Percentiles rank a stretch among this genome's conserved stretches.
These are phyloP conservation scores for Tuber brumale DNA, from an alignment of 495 filamentous ascomycete genomes.

Conservation along the genomic window DNA sequence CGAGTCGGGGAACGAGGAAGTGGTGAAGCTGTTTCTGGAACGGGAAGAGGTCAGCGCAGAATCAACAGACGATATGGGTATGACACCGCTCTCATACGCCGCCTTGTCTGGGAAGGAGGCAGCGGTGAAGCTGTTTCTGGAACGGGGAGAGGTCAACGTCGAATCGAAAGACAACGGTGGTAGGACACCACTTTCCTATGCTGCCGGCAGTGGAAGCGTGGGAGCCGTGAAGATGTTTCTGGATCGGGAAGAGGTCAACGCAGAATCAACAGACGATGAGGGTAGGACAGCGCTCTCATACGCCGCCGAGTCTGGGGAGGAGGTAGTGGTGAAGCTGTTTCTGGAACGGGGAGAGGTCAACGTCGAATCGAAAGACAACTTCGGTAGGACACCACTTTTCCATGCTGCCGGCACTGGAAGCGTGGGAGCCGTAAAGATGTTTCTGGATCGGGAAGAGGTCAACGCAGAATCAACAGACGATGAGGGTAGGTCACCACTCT, in stretches of 20 bases:
- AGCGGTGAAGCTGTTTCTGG: constrained; percentile 32
- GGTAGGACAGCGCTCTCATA: constrained; percentile 16
- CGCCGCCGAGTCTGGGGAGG: constrained; percentile 39
- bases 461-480: no score
- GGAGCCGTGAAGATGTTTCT: constrained; percentile 35
- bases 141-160: constrained; percentile 1
- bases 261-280: constrained; percentile 12
- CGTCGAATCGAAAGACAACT: neutral
- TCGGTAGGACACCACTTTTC: no score
- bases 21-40: constrained; percentile 35
- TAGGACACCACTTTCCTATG: constrained; percentile 44
- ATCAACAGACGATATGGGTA: constrained; percentile 28
- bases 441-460: no score
- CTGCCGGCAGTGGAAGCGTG: constrained; percentile 42
- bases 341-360: constrained; percentile 23
- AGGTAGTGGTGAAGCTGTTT: constrained; percentile 38
- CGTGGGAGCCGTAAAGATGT: no score
- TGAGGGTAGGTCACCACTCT: no score
- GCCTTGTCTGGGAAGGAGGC: constrained; percentile 40
- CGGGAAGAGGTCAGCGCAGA: constrained; percentile 19
- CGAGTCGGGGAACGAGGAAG: constrained; percentile 30
- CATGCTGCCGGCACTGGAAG: no score
- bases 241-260: constrained; percentile 6
- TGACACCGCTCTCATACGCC: constrained; percentile 45
- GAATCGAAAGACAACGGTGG: constrained; percentile 17